phyloP scores from a whole-genome alignment of 1,284 basidiomycete species.

The Phenoliferia sp. region DNA sequence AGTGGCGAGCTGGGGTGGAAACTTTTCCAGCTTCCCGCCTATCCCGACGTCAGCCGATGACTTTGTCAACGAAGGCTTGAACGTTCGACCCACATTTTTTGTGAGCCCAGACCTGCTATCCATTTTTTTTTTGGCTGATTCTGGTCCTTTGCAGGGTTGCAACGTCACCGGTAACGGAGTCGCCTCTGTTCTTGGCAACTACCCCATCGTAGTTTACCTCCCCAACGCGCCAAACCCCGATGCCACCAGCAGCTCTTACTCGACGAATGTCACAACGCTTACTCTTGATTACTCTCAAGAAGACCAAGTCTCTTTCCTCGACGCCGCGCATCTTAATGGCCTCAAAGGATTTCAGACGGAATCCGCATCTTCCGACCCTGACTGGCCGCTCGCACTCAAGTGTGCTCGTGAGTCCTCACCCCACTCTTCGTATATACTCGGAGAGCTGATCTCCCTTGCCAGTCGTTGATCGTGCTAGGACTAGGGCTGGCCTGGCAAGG shows the following conservation, averaged over 20 bases:
- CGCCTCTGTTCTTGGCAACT: constrained; percentile 27
- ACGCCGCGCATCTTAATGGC: constrained; percentile 22
- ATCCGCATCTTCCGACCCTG: constrained; percentile 36
- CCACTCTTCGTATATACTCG: too few species aligned
- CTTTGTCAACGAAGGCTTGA: constrained; percentile 61
- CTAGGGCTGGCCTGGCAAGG: constrained; percentile 33
- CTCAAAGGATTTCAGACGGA: constrained; percentile 37
- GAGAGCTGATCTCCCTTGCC: too few species aligned
- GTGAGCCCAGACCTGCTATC: constrained; percentile 50
- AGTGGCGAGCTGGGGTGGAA: constrained; percentile 11
- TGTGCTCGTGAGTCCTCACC: too few species aligned
- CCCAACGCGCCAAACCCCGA: constrained; percentile 30
- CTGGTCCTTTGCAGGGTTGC: constrained; percentile 1
- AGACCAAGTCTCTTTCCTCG: constrained; percentile 30
- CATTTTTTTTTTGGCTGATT: constrained; percentile 3
- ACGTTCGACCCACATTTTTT: constrained; percentile 67
- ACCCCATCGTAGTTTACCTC: constrained; percentile 32
- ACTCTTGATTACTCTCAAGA: constrained; percentile 42
- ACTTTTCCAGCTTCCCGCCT: constrained; percentile 50
- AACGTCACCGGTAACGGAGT: constrained; percentile 45
- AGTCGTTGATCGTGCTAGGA: constrained; percentile 44
- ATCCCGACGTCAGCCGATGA: constrained; percentile 53
- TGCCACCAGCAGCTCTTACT: background rate
- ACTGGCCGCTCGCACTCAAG: constrained; percentile 45
- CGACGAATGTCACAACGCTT: constrained; percentile 41